phyloP scores from a whole-genome alignment of 2,329 filamentous ascomycete genomes.

The Aspergillus bombycis region DNA sequence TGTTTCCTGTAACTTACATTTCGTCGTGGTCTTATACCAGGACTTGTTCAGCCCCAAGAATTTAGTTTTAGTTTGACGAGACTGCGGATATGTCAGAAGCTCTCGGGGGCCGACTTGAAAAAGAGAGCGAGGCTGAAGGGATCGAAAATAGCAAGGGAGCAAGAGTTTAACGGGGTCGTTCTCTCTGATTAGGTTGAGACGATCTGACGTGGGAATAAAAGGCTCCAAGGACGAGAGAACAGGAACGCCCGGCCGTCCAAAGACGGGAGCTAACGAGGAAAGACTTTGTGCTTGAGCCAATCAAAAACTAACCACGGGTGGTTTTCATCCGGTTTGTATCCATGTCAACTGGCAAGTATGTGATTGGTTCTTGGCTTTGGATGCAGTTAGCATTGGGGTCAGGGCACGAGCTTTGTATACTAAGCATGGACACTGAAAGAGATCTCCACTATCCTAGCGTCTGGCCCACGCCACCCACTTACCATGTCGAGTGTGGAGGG shows the following conservation, averaged over 20 bases:
- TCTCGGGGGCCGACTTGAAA: not conserved
- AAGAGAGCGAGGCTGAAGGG: not conserved
- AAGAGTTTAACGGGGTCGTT: not conserved
- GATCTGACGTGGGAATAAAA: not conserved
- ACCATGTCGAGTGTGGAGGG: not conserved
- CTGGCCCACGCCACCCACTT: not conserved
- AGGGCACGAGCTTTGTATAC: not conserved
- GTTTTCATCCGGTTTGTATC: not conserved
- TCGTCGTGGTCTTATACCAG: constrained; percentile 8
- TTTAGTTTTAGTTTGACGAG: constrained; percentile 6
- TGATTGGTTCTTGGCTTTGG: not conserved
- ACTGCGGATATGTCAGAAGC: constrained; percentile 1
- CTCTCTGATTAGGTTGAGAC: not conserved
- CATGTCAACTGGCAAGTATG: not conserved
- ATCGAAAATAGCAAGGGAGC: not conserved
- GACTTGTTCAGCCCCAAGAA: not conserved
- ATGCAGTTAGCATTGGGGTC: not conserved
- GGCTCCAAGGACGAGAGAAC: not conserved
- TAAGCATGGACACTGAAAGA: too few species aligned
- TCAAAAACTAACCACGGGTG: not conserved
- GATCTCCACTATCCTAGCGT: too few species aligned
- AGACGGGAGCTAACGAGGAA: not conserved
- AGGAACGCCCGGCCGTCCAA: not conserved
- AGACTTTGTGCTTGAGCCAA: not conserved
- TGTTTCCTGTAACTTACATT: constrained; percentile 5